A percentile compares a stretch with the other conserved stretches of the same genome.
Conservation (phyloP, 768 basidiomycete species). For the Leccinum disarticulatum region DNA sequence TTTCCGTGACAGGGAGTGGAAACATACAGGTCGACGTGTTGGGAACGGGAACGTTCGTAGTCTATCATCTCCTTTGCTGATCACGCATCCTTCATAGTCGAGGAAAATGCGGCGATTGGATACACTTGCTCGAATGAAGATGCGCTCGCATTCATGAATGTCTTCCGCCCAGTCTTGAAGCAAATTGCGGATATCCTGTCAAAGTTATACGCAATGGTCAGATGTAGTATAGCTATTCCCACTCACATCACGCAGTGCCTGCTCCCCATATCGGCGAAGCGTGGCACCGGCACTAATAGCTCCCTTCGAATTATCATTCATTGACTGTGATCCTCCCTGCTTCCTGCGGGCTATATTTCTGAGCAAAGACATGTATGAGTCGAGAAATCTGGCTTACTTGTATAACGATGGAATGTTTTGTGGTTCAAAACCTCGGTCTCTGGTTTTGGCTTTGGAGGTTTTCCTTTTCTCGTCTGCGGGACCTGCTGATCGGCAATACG, state of each 20-base stretch:
- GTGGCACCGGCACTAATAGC: constrained; percentile 92
- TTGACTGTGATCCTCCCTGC: constrained; percentile 92
- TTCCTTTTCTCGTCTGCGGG: constrained; percentile 49
- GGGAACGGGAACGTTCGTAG: constrained; percentile 94
- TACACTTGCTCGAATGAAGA: constrained; percentile 89
- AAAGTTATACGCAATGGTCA: not conserved
- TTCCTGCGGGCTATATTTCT: constrained; percentile 79
- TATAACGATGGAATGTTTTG: constrained; percentile 98
- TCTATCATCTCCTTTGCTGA: constrained; percentile 78
- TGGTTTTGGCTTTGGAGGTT: constrained; percentile 63
- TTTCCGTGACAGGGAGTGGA: not conserved
- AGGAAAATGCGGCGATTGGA: constrained; percentile 88
- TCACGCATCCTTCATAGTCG: constrained; percentile 79
- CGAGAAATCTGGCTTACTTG: constrained; percentile 60
- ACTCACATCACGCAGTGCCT: constrained; percentile 82
- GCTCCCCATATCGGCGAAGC: constrained; percentile 93
- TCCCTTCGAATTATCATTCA: constrained; percentile 92
- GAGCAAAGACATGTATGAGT: constrained; percentile 8
- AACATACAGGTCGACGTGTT: constrained; percentile 84
- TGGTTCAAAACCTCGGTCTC: constrained; percentile 82
- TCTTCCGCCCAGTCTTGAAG: constrained; percentile 87
- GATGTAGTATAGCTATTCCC: not conserved
- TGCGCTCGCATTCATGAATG: constrained; percentile 78
- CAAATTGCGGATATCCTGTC: constrained; percentile 83
- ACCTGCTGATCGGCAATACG: constrained; percentile 45